Evolutionary conservation across 176 grass and related monocot species (phyloP), one percentile per base, ranked within the genome.

Genomic region (Puccinellia tenuiflora): DNA sequence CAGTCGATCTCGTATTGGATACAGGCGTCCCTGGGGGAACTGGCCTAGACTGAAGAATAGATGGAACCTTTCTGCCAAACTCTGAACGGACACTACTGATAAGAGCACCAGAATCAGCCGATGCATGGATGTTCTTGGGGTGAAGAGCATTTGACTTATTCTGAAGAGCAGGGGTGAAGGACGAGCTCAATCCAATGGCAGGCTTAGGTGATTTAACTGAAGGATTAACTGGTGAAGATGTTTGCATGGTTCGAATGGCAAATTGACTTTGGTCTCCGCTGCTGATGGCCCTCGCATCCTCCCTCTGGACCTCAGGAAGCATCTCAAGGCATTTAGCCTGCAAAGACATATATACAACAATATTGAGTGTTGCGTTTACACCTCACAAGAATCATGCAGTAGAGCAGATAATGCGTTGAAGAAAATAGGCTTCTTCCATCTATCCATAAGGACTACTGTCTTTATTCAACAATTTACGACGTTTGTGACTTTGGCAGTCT

Each of bases 271-370:
- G 48, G 40, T 87, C 75, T 25, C 74, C 65, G 35, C 80, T 81
- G 66, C 74, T 68, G 80, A 83, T 81, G 29, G 89, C 37, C 73
- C 84, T 85, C 5, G 85, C 46, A 52, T 74, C 86, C 78, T 90
- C 87, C 64, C 85, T 88, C 68, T 94, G 73, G 68, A 83, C 90
- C 82, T 94, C 89, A 35, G 92, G 89, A 52, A 94, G 89, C 85
- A 94, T 87, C 56, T 86, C 74, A 39, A 94, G 73, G 59, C 89
- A 83, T 81, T 90, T 94, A 83, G 40, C 79, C 92, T 94, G 82
- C 68, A 73, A 30, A 76, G 8, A 76, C 37, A 85, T 47, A 80
- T 77, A 80, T 80, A 34, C 15, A 50, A 88, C 1, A 31, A 71
- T 52, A 74, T 51, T 67, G 63, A 17, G n/a, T 25, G 18, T 45